These are phyloP conservation scores for Sclerospora graminicola DNA, from an alignment of 352 stramenopile genomes.

Conservation along the genomic window DNA sequence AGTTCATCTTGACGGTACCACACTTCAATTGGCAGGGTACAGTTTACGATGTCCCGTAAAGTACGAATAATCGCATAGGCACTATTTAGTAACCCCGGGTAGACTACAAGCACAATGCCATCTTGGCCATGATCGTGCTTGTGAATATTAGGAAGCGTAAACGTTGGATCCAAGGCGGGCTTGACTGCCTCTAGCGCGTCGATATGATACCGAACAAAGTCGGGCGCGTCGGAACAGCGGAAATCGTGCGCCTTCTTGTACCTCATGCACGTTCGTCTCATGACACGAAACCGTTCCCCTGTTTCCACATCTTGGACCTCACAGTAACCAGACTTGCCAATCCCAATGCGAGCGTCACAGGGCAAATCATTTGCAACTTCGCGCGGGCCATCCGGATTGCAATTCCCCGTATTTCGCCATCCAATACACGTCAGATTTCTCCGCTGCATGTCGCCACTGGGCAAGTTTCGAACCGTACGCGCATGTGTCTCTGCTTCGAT, in stretches of 20 bases:
- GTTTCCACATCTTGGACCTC: constrained; percentile 11
- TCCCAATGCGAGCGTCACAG: constrained; percentile 7
- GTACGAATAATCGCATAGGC: constrained; percentile 29
- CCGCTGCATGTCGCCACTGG: no score
- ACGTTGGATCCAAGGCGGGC: constrained; percentile 4
- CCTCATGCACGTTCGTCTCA: constrained; percentile 22
- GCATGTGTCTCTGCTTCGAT: no score
- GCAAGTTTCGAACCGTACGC: no score
- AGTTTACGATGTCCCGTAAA: constrained; percentile 22
- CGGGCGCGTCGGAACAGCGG: constrained; percentile 18
- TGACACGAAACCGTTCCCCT: constrained; percentile 16
- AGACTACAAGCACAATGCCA: constrained; percentile 41
- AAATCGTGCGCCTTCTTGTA: constrained; percentile 16
- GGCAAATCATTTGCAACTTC: constrained; percentile 5
- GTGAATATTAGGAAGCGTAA: constrained; percentile 8
- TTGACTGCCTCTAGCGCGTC: background rate
- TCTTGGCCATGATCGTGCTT: background rate
- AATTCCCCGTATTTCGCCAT: constrained; percentile 9
- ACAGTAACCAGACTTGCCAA: constrained; percentile 32
- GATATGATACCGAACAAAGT: constrained; percentile 25
- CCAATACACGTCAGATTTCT: no score
- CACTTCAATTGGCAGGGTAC: constrained; percentile 35
- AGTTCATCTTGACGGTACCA: constrained; percentile 36
- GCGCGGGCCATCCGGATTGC: constrained; percentile 5
- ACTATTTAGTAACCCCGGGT: constrained; percentile 33